Evolutionary conservation across 2,329 filamentous ascomycete genomes (phyloP).

Genomic region (Paraconiothyrium brasiliense): DNA sequence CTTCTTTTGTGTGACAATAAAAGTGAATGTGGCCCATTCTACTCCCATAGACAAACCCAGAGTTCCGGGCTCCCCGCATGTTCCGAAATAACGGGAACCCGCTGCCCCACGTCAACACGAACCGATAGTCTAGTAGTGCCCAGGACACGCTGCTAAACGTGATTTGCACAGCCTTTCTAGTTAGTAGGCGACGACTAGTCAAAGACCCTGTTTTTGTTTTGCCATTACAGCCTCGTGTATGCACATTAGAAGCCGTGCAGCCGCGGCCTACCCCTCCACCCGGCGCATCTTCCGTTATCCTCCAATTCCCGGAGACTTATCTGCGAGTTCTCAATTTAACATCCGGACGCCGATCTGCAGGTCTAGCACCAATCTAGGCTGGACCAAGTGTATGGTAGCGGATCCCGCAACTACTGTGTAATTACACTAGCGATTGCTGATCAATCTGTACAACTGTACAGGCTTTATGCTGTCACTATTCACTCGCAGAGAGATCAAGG

Average conservation of each 20-base stretch:
- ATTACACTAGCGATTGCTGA: too few species aligned
- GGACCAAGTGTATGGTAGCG: background rate
- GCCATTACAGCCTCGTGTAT: background rate
- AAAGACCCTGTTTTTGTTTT: background rate
- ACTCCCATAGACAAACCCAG: background rate
- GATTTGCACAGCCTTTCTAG: background rate
- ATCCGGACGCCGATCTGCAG: background rate
- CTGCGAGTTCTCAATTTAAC: background rate
- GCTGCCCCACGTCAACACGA: background rate
- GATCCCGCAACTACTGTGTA: too few species aligned
- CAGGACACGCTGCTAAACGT: background rate
- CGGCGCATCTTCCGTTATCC: background rate
- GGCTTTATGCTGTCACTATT: too few species aligned
- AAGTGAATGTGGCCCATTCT: background rate
- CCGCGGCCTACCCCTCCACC: slow-evolving; percentile 4
- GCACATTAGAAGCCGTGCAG: background rate
- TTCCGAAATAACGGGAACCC: background rate
- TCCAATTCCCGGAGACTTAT: background rate
- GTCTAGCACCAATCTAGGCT: background rate
- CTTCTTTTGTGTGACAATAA: background rate
- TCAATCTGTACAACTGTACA: too few species aligned
- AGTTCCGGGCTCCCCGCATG: background rate
- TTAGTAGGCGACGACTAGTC: background rate
- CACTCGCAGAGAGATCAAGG: too few species aligned
- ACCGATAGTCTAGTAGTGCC: background rate